Base-by-base conservation (phyloP, 192 early-diverging fungal species). In the Diversispora eburnea region DNA sequence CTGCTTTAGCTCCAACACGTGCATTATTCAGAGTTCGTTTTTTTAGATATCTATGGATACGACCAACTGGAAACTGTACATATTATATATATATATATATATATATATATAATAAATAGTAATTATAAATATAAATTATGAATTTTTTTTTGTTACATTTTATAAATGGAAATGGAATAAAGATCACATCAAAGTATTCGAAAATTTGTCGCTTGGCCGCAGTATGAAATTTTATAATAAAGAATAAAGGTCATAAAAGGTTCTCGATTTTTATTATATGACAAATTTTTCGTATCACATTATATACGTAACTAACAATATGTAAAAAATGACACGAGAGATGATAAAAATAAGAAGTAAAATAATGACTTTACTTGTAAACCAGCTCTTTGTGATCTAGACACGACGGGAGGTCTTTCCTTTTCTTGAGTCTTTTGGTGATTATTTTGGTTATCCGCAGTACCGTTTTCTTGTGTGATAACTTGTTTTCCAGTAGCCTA, bases 41-140 rank as follows among this genome's bases (percentile, higher is more conserved):
- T 81, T 95, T 95, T 77, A 95, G 82, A 77, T 95, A 95, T 69
- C 95, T 87, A 79, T 96, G 95, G 76, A 96, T 92, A 83, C 95
- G 94, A 41, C 95, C 93, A 13, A 96, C 95, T 33, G 95, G 95
- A 76, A 96, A 96, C 86, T 96, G 86, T 62, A 33, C 2, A 33
- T 33, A 33, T 33, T 33, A 33, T 33, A 33, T 33, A 2, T 33
- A 33, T 33, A 2, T 33, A 33, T 33, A 33, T 2, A 33, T 33
- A 33, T 33, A 2, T 33, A 33, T 33, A 33, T 33, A 33, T 33
- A 33, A 33, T 33, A 33, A 33, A 33, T 33, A 33, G 25, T 33
- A 33, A 33, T 33, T 33, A 33, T 33, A 33, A 33, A 33, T 33
- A 33, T 33, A 33, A 33, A 33, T 33, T 33, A 33, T 33, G 25